Evolutionary conservation across 2,329 filamentous ascomycete species (phyloP).

Genomic region (Monosporascus sp.): DNA sequence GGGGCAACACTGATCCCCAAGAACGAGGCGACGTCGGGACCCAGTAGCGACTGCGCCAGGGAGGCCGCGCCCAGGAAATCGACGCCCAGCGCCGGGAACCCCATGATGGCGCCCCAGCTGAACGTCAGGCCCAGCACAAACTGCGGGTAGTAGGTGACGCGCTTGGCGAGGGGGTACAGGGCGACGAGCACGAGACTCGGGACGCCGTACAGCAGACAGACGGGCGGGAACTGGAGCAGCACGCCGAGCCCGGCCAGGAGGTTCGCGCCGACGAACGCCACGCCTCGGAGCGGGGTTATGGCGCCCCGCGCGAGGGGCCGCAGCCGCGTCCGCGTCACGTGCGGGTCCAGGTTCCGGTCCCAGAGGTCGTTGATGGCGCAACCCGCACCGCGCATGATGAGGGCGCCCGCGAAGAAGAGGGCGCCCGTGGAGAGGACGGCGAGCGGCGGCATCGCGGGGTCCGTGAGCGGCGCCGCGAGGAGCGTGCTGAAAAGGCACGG

Average conservation of each 20-base stretch:
- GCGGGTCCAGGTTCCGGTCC: slow-evolving; percentile 81
- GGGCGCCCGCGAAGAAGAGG: slow-evolving; percentile 69
- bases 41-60: neutral
- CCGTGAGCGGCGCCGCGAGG: slow-evolving; percentile 66
- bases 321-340: slow-evolving; percentile 69
- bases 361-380: slow-evolving; percentile 89
- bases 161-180: slow-evolving; percentile 76
- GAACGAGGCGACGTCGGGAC: neutral
- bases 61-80: slow-evolving; percentile 50
- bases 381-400: slow-evolving; percentile 83
- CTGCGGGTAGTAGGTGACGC: slow-evolving; percentile 84
- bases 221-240: slow-evolving; percentile 67
- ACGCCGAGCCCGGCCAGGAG: slow-evolving; percentile 68
- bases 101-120: slow-evolving; percentile 85
- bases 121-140: slow-evolving; percentile 78
- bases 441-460: slow-evolving; percentile 54
- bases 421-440: slow-evolving; percentile 59
- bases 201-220: slow-evolving; percentile 72
- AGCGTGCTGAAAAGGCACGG: slow-evolving; percentile 82
- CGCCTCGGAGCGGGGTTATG: slow-evolving; percentile 63
- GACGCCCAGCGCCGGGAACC: slow-evolving; percentile 76
- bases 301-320: slow-evolving; percentile 78
- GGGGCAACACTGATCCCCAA: neutral
- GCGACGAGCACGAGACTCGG: slow-evolving; percentile 70
- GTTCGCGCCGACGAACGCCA: slow-evolving; percentile 70